Percentiles rank a stretch among this genome's conserved stretches.
Evolutionary conservation across 805 yeast species (phyloP).

Genomic region (Vanderwaltozyma polyspora): DNA sequence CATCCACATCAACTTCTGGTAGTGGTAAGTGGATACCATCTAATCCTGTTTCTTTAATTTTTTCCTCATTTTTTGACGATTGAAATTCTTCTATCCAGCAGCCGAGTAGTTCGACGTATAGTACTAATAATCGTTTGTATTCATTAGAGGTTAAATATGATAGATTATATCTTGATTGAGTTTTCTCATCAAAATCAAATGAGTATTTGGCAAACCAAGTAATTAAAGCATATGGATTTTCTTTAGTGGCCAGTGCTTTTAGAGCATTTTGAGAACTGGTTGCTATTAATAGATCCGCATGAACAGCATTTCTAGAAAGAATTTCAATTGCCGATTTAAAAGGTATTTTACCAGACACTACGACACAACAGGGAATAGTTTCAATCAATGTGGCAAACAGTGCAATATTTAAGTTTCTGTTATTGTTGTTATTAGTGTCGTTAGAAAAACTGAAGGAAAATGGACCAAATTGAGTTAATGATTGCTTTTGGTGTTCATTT

Average conservation of each 20-base stretch:
- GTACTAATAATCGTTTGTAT: slow-evolving; percentile 46
- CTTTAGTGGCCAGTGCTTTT: slow-evolving; percentile 52
- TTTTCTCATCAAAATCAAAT: slow-evolving; percentile 67
- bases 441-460: slow-evolving; percentile 32
- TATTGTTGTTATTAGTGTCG: slow-evolving; percentile 24
- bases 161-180: slow-evolving; percentile 41
- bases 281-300: slow-evolving; percentile 50
- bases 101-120: slow-evolving; percentile 69
- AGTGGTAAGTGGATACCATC: slow-evolving; percentile 22
- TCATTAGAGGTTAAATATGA: slow-evolving; percentile 51
- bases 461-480: slow-evolving; percentile 29
- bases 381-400: slow-evolving; percentile 62
- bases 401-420: slow-evolving; percentile 35
- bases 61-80: slow-evolving; percentile 23
- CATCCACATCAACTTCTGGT: slow-evolving; percentile 12
- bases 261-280: slow-evolving; percentile 53
- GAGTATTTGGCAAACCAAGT: slow-evolving; percentile 71
- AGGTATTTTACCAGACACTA: slow-evolving; percentile 35
- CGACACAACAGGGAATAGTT: slow-evolving; percentile 60
- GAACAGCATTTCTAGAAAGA: slow-evolving; percentile 65
- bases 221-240: slow-evolving; percentile 58
- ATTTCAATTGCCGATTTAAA: slow-evolving; percentile 63
- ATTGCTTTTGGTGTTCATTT: slow-evolving; percentile 26
- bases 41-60: slow-evolving; percentile 22
- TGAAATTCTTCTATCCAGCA: slow-evolving; percentile 71